Evolutionary conservation across 2,329 filamentous ascomycete genomes (phyloP), one percentile per base, ranked within the genome.

Genomic region (Penicillium polonicum): DNA sequence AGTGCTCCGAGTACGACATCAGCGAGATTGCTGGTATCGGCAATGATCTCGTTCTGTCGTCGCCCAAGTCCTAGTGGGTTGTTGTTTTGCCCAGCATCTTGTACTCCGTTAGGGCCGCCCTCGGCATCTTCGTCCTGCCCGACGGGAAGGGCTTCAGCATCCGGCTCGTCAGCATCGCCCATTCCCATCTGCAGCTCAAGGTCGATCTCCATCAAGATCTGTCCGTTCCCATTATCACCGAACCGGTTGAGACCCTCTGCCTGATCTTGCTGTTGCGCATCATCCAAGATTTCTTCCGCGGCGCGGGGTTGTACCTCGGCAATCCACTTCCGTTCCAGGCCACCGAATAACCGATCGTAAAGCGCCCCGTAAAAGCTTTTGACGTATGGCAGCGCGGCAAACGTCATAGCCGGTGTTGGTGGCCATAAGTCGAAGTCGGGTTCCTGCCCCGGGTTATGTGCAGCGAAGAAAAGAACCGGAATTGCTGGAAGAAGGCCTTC

Each of bases 1-100:
- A 99, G 77, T 1, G 88, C 87, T 6, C 87, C 87, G 33, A 90
- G 78, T 39, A 89, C 77, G 0, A 82, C 82, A 60, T 86, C 82
- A 0, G 83, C 83, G 31, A 89, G 73, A 33, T 79, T 79, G 35
- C 79, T 80, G 13, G 82, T 81, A 27, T 81, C 80, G 62, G 84
- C 78, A 33, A 81, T 77, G 4, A 85, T 74, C 52, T 80, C 78
- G 52, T 80, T 77, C 49, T 77, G 72, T 48, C 77, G 70, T 64
- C 77, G 64, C 13, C 73, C 74, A 29, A 76, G 69, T 27, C 68
- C 70, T 7, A 70, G 29, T 8, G 67, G 68, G 3, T 62, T 68
- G 39, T 67, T 60, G 19, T 67, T 70, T 43, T 59, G 59, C 19
- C n/a, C 61, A 31, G 27, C 63, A n/a, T 52, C 66, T 53, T 66